These are phyloP conservation scores for Aspergillus sergii DNA, from an alignment of 2,329 filamentous ascomycete species.

Conservation along the genomic window DNA sequence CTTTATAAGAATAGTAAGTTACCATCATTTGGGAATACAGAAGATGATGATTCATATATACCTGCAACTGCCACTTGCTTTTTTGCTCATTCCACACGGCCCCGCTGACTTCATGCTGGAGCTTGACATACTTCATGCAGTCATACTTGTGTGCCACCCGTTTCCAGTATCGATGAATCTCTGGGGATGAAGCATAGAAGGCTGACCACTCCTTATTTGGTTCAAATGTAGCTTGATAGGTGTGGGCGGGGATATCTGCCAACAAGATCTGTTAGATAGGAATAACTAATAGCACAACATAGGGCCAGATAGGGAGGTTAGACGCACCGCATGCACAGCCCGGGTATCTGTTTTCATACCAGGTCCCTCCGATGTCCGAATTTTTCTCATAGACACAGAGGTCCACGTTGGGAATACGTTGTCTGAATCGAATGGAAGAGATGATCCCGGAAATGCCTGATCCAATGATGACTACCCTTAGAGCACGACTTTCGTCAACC, in stretches of 20 bases:
- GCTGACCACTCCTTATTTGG: constrained; percentile 51
- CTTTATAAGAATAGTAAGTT: constrained; percentile 13
- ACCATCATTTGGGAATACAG: background rate
- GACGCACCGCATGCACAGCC: constrained; percentile 38
- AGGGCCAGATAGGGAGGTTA: background rate
- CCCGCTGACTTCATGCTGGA: constrained; percentile 48
- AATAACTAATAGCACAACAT: background rate
- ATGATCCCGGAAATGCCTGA: constrained; percentile 45
- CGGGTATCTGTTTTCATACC: constrained; percentile 40
- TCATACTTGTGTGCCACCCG: constrained; percentile 47
- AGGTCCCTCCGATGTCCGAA: constrained; percentile 37
- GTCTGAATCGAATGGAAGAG: constrained; percentile 40
- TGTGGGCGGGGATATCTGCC: constrained; percentile 50
- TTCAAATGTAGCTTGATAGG: constrained; percentile 56
- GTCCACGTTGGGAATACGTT: constrained; percentile 40
- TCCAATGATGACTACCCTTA: constrained; percentile 41
- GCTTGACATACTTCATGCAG: constrained; percentile 51
- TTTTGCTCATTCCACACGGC: constrained; percentile 47
- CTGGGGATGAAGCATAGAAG: constrained; percentile 51
- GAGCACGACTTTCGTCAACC: constrained; percentile 35
- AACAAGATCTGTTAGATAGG: background rate
- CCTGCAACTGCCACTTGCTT: constrained; percentile 33
- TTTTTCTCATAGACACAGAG: constrained; percentile 40
- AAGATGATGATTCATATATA: constrained; percentile 1
- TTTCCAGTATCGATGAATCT: constrained; percentile 55